Conservation (phyloP, 2,329 filamentous ascomycete genomes). For the Diaporthe citrichinensis region DNA sequence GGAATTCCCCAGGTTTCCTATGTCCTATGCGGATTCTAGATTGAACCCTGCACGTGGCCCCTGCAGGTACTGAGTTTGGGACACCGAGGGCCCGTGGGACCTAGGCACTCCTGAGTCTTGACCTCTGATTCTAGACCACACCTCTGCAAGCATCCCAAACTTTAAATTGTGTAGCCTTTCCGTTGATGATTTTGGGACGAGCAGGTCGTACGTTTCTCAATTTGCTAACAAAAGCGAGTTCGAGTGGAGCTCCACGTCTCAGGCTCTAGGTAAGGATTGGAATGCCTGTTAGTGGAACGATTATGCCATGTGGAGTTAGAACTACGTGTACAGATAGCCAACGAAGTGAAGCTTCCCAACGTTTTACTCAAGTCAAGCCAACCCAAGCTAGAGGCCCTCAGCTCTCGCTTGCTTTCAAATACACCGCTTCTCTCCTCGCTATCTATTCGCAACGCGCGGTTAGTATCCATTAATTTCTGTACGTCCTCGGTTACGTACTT, state of each 20-base stretch:
- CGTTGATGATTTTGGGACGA: background rate
- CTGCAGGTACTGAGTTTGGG: constrained; percentile 13
- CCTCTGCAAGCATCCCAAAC: background rate
- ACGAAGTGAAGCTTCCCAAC: background rate
- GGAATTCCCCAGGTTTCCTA: background rate
- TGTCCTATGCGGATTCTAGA: background rate
- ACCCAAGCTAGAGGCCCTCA: background rate
- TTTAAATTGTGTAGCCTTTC: background rate
- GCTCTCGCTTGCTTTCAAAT: background rate
- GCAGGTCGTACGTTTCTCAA: background rate
- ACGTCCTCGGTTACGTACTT: background rate
- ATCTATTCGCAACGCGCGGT: background rate
- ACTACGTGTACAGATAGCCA: constrained; percentile 11
- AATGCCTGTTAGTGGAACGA: background rate
- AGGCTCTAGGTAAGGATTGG: background rate
- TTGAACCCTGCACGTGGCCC: background rate
- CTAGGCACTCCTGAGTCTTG: background rate
- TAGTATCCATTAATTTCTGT: background rate
- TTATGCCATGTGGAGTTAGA: constrained; percentile 6
- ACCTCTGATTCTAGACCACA: background rate
- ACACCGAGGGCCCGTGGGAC: background rate
- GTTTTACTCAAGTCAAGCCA: constrained; percentile 12
- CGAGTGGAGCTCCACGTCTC: background rate
- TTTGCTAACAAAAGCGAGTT: background rate
- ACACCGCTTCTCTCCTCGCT: background rate